Evolutionary conservation across 805 yeast genomes (phyloP).

Genomic region (Hanseniaspora hatyaiensis): DNA sequence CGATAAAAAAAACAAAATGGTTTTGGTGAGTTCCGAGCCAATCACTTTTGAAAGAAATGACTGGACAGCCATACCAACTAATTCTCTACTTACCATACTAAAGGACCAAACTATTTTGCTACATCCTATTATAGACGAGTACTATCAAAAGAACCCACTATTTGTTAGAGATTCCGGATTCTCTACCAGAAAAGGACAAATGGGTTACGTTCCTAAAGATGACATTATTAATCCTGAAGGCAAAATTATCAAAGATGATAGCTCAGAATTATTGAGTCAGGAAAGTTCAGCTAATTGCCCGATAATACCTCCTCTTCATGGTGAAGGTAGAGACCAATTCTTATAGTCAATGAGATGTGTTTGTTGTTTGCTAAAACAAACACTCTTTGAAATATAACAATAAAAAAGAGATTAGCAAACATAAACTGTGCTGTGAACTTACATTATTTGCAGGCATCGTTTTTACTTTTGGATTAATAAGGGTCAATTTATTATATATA

Average conservation of each 20-base stretch:
- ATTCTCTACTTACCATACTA: slow-evolving; percentile 62
- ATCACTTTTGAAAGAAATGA: slow-evolving; percentile 92
- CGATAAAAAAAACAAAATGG: slow-evolving; percentile 84
- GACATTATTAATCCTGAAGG: slow-evolving; percentile 4
- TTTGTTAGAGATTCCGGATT: slow-evolving; percentile 61
- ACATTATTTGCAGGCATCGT: no score
- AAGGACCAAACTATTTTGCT: slow-evolving; percentile 74
- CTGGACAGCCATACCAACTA: slow-evolving; percentile 95
- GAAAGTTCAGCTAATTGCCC: slow-evolving; percentile 23
- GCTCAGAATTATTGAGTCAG: neutral
- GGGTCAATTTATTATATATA: no score
- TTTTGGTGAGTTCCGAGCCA: slow-evolving; percentile 96
- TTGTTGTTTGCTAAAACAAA: no score
- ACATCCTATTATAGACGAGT: slow-evolving; percentile 87
- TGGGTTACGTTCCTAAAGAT: slow-evolving; percentile 68
- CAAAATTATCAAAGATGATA: neutral
- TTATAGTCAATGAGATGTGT: no score
- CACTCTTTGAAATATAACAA: no score
- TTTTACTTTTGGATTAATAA: no score
- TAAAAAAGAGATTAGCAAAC: no score
- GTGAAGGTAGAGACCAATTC: slow-evolving; percentile 63
- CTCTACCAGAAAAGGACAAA: slow-evolving; percentile 84
- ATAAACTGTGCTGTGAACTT: no score
- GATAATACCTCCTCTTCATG: slow-evolving; percentile 59
- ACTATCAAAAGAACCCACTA: slow-evolving; percentile 61